Base-by-base conservation (phyloP, 192 early-diverging fungal species). In the Anaeromyces robustus region DNA sequence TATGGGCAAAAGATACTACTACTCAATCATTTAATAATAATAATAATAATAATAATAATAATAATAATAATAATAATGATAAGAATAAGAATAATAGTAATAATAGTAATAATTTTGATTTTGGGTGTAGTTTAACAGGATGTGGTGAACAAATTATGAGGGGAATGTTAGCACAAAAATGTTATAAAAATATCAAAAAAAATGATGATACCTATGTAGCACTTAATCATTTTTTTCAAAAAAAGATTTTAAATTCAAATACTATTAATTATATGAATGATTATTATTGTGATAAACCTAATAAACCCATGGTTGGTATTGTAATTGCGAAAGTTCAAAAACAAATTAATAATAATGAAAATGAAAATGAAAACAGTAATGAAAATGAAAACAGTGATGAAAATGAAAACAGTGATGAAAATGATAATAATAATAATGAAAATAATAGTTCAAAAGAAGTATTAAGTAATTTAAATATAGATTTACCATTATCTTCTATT, bases 71-170 rank as follows among this genome's bases (percentile, higher is more conserved):
- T 39, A 39, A 39, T 39, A 39, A 39, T 39, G 16, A 39, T 39
- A 39, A 39, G 7, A 39, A 39, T 12, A 87, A 93, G 77, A 85
- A 86, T 43, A 30, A 80, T 26, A 80, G n/a, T 0, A 68, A 83
- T 18, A 30, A 77, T 52, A 77, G 9, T 26, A n/a, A 29, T 29
- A 78, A 29, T 22, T 77, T 81, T n/a, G 86, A 85, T 4, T 80
- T 89, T 1, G 94, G 89, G 17, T 93, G 92, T 81, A 94, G 92
- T 77, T 77, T 85, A 13, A 83, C 85, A 9, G 94, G 94, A 7
- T 95, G 92, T 0, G 95, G 95, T 26, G 95, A 97, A 83, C 94
- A 96, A 80, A 93, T 97, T 26, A 92, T 92, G 86, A 90, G 88
- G n/a, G 92, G 90, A 0, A 78, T 91, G 77, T 82, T 97, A 29